Evolutionary conservation across 345 rosid species (phyloP).

Genomic region (Arabis alpina): DNA sequence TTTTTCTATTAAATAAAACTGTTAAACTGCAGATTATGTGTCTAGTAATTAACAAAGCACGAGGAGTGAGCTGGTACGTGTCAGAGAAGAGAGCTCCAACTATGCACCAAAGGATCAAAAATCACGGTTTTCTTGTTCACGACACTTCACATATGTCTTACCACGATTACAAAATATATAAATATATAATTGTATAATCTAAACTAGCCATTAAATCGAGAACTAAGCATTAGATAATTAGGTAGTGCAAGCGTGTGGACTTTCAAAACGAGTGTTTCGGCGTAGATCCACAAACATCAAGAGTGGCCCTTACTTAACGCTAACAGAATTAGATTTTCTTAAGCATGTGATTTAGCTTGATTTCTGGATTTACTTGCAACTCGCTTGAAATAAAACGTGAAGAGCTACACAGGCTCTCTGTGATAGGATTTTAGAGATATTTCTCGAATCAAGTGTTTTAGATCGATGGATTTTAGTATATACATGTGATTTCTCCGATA

Average conservation of each 20-base stretch:
- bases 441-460: slow-evolving; percentile 30
- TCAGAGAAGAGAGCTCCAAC: slow-evolving; percentile 38
- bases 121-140: slow-evolving; percentile 40
- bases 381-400: slow-evolving; percentile 19
- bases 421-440: slow-evolving; percentile 30
- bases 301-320: slow-evolving; percentile 38
- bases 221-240: slow-evolving; percentile 30
- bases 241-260: slow-evolving; percentile 48
- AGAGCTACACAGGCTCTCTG: slow-evolving; percentile 21
- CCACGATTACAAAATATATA: slow-evolving; percentile 29
- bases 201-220: slow-evolving; percentile 16
- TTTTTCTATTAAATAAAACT: background rate
- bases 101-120: slow-evolving; percentile 39
- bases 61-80: slow-evolving; percentile 46
- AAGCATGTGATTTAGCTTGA: slow-evolving; percentile 36
- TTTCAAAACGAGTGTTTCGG: slow-evolving; percentile 38
- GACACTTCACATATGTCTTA: slow-evolving; percentile 31
- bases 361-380: slow-evolving; percentile 31
- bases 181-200: slow-evolving; percentile 13
- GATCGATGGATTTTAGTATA: slow-evolving; percentile 7
- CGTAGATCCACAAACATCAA: slow-evolving; percentile 40
- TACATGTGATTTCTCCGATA: background rate
- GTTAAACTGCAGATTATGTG: slow-evolving; percentile 28
- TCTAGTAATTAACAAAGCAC: slow-evolving; percentile 36
- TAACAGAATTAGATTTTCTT: slow-evolving; percentile 25